A percentile compares a stretch with the other conserved stretches of the same genome.
phyloP scores from a whole-genome alignment of 345 rosid genomes.

The Leavenworthia alabamica region DNA sequence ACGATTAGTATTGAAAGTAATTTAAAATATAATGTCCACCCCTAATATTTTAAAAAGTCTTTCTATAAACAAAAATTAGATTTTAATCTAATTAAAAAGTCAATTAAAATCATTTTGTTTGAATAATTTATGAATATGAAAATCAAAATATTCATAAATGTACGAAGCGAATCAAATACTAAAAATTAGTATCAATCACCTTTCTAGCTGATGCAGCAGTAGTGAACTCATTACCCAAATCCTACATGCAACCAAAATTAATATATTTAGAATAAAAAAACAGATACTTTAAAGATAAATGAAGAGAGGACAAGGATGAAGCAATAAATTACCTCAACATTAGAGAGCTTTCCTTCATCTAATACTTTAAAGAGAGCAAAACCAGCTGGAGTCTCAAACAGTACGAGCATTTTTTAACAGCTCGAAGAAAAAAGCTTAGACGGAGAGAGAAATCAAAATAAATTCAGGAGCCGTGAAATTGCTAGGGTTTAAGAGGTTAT shows the following conservation, averaged over 20 bases:
- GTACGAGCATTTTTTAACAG: conserved; percentile 23
- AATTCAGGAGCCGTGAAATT: background rate
- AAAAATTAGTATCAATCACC: too few species aligned
- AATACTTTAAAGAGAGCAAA: conserved; percentile 67
- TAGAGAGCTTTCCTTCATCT: conserved; percentile 63
- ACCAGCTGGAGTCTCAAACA: conserved; percentile 33
- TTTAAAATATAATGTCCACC: too few species aligned
- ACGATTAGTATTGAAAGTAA: too few species aligned
- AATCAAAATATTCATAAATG: too few species aligned
- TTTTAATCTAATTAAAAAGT: too few species aligned
- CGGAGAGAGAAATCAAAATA: background rate
- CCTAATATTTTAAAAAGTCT: too few species aligned
- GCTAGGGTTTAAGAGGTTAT: background rate
- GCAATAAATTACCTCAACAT: conserved; percentile 57
- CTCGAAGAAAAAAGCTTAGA: too few species aligned
- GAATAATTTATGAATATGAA: too few species aligned
- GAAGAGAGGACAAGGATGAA: background rate
- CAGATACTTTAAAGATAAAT: background rate
- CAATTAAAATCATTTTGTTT: too few species aligned
- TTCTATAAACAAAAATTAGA: too few species aligned
- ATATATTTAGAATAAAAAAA: background rate
- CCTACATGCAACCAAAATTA: conserved; percentile 30
- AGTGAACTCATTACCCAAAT: conserved; percentile 51
- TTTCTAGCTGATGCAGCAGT: conserved; percentile 50
- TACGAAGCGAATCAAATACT: too few species aligned